Evolutionary conservation across 2,329 filamentous ascomycete species (phyloP).

Genomic region (Diaporthe citri): DNA sequence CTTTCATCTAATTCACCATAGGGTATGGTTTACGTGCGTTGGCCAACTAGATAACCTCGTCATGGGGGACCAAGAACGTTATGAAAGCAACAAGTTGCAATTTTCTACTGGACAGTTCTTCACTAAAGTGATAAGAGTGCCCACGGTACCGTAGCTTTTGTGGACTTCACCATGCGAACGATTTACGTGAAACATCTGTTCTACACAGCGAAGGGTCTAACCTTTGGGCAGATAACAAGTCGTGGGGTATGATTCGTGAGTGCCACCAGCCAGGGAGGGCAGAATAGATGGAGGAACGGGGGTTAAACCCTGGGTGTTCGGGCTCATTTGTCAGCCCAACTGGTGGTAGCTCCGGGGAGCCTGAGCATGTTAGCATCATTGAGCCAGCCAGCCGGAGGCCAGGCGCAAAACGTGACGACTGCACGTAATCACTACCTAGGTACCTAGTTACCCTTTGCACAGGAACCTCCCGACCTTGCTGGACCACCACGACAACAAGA

Average conservation of each 20-base stretch:
- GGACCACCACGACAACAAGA: conserved; percentile 25
- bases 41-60: conserved; percentile 4
- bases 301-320: not conserved
- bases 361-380: conserved; percentile 30
- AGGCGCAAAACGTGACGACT: conserved; percentile 24
- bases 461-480: conserved; percentile 5
- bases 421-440: not conserved
- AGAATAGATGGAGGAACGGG: not conserved
- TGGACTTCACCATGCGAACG: not conserved
- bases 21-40: conserved; percentile 18
- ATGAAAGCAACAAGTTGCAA: not conserved
- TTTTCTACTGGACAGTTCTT: not conserved
- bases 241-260: not conserved
- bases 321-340: conserved; percentile 2
- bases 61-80: not conserved
- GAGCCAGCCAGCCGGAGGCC: conserved; percentile 8
- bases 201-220: not conserved
- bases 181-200: not conserved
- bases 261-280: not conserved
- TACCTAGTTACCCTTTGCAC: not conserved
- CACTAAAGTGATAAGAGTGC: not conserved
- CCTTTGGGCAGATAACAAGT: not conserved
- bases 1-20: conserved; percentile 22
- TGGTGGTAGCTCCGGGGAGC: not conserved
- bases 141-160: not conserved